Conservation (phyloP, 2,329 filamentous ascomycete species). For the Massarina eburnea region DNA sequence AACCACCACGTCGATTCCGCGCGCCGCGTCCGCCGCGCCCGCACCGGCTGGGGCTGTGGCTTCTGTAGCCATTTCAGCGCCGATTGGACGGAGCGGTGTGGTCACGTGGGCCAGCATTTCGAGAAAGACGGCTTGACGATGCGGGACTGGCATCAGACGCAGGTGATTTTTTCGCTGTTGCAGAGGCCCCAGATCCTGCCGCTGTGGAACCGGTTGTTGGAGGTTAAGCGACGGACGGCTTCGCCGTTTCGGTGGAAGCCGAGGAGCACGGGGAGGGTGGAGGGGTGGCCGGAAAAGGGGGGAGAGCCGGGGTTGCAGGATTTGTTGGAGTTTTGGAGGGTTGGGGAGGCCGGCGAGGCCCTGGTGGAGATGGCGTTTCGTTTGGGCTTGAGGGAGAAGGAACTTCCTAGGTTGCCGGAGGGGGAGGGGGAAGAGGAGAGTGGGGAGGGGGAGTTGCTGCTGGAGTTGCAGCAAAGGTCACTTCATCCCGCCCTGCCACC, state of each 20-base stretch:
- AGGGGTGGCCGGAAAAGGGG: slow-evolving; percentile 32
- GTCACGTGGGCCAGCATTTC: slow-evolving; percentile 67
- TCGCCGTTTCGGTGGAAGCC: slow-evolving; percentile 26
- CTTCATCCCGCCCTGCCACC: no score
- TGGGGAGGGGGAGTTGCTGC: no score
- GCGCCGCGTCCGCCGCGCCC: slow-evolving; percentile 20
- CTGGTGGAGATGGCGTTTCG: slow-evolving; percentile 27
- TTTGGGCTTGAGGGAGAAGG: slow-evolving; percentile 13
- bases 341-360: slow-evolving; percentile 10
- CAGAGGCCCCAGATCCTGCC: slow-evolving; percentile 62
- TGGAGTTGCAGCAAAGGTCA: no score
- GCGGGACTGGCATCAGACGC: slow-evolving; percentile 66
- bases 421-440: slow-evolving; percentile 18
- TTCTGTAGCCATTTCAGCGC: slow-evolving; percentile 65
- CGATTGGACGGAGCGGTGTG: slow-evolving; percentile 64
- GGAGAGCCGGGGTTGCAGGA: slow-evolving; percentile 28
- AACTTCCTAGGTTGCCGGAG: slow-evolving; percentile 14
- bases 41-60: slow-evolving; percentile 67
- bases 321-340: slow-evolving; percentile 27
- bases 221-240: slow-evolving; percentile 15
- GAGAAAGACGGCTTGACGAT: slow-evolving; percentile 56
- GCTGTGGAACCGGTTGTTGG: slow-evolving; percentile 51
- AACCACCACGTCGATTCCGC: slow-evolving; percentile 49
- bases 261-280: slow-evolving; percentile 26
- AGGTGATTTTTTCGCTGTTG: slow-evolving; percentile 65